Percentiles rank a stretch among this genome's conserved stretches.
Conservation (phyloP, 176 grass and related monocot genomes). For the Avena atlantica region DNA sequence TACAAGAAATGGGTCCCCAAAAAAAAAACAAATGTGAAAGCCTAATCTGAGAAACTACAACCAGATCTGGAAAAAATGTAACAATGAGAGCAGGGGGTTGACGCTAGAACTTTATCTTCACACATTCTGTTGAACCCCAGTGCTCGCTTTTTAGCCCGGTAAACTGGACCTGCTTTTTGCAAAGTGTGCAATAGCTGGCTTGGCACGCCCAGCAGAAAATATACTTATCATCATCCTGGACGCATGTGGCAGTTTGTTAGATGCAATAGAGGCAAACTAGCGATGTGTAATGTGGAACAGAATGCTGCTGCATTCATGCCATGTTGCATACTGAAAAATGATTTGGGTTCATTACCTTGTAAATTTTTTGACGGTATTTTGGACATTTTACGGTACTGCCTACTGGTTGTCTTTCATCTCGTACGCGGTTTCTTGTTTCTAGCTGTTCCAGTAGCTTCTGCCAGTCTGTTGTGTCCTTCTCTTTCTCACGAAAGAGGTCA, state of each 20-base stretch:
- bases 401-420: not conserved
- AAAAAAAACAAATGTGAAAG: too few relatives aligned
- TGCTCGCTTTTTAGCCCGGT: conserved; percentile 11
- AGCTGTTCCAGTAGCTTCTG: not conserved
- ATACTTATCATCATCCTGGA: conserved; percentile 44
- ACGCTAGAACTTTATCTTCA: conserved; percentile 13
- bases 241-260: not conserved
- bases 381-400: too few relatives aligned
- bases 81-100: too few relatives aligned
- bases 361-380: too few relatives aligned
- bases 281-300: too few relatives aligned
- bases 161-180: conserved; percentile 23
- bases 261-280: not conserved
- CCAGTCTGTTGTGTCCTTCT: not conserved
- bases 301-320: too few relatives aligned
- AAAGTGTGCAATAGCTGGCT: conserved; percentile 47
- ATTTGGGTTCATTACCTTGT: too few relatives aligned
- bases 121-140: conserved; percentile 28
- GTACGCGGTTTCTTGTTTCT: not conserved
- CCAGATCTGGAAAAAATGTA: too few relatives aligned
- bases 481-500: not conserved
- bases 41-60: too few relatives aligned
- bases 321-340: too few relatives aligned
- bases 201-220: conserved; percentile 64
- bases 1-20: too few relatives aligned